phyloP scores from a whole-genome alignment of 1,284 basidiomycete genomes.

The Apiotrichum siamense region DNA sequence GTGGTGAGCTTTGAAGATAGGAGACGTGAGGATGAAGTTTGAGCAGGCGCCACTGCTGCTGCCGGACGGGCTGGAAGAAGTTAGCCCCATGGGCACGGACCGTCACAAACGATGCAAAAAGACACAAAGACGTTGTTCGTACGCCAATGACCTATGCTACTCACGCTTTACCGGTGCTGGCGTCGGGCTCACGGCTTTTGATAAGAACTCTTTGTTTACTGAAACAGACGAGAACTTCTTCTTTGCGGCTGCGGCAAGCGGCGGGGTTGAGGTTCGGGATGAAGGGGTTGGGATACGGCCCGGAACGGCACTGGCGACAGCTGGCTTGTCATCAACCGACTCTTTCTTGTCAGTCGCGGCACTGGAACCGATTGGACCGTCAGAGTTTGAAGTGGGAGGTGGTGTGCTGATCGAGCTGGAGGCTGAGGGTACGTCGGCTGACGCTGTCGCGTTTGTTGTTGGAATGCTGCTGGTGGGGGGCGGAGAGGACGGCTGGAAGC shows the following conservation, averaged over 20 bases:
- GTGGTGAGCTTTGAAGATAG: constrained; percentile 77
- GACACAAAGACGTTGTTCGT: not conserved
- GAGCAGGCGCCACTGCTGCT: constrained; percentile 42
- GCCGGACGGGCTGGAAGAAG: constrained; percentile 47
- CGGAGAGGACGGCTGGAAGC: not conserved
- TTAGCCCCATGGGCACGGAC: not conserved
- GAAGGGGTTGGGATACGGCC: constrained; percentile 32
- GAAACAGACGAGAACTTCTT: constrained; percentile 82
- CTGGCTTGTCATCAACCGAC: not conserved
- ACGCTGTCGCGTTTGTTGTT: not conserved
- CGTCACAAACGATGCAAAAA: not conserved
- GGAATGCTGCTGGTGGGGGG: not conserved
- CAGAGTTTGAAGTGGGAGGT: no score
- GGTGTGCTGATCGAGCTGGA: no score
- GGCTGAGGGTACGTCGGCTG: no score
- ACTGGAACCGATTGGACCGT: no score
- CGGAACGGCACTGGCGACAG: constrained; percentile 7
- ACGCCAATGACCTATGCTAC: not conserved
- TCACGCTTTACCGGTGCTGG: constrained; percentile 21
- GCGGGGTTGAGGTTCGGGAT: constrained; percentile 40
- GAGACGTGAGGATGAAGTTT: constrained; percentile 58
- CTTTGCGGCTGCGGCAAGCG: constrained; percentile 44
- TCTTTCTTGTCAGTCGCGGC: not conserved
- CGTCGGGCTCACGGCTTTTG: constrained; percentile 58
- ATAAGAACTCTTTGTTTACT: constrained; percentile 89